Base-by-base conservation (phyloP, 2,329 filamentous ascomycete genomes). In the Fonsecaea multimorphosa region DNA sequence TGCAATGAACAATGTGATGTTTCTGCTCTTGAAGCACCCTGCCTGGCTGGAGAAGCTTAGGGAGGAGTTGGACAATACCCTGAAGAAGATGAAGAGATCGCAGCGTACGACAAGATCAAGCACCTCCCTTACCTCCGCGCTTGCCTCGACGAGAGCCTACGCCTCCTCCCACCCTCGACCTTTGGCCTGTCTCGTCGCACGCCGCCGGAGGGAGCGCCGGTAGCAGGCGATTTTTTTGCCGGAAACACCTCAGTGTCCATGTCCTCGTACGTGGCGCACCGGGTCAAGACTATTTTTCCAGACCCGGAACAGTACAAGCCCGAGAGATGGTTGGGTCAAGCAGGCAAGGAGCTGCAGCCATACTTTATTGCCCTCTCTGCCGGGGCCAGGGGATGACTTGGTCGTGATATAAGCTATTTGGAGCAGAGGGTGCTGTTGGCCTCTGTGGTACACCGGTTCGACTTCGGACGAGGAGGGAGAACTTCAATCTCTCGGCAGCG, bases 221-320 rank as follows among this genome's bases (percentile, higher is more conserved):
- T 87, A 8, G 90, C 90, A 0, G 90, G 92, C 76, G 77, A 90
- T 49, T 80, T 84, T 22, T 81, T 93, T 31, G 84, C 84, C 3
- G 89, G 87, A 1, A 89, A 89, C 8, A 91, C 89, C 0, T 88
- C 90, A 64, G 89, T 92, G 0, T 90, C 90, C 2, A 90, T 87
- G 73, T 91, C 86, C 56, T 85, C 90, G 0, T 92, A 89, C 89
- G 86, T 92, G n/a, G 80, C 92, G 29, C 90, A 93, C 72, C 84
- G 88, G 1, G 83, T 87, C 3, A 85, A 88, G 60, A 81, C 91
- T 27, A 93, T 91, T 72, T 90, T 90, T 2, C 75, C 81, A 0
- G 88, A 92, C 66, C 85, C 86, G 0, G 86, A 91, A 38, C 76
- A 74, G 0, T 94, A 85, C 75, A 78, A 87, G 9, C 90, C 90